Evolutionary conservation across 106 monocot species (phyloP).

Genomic region (Iris macrosiphon): DNA sequence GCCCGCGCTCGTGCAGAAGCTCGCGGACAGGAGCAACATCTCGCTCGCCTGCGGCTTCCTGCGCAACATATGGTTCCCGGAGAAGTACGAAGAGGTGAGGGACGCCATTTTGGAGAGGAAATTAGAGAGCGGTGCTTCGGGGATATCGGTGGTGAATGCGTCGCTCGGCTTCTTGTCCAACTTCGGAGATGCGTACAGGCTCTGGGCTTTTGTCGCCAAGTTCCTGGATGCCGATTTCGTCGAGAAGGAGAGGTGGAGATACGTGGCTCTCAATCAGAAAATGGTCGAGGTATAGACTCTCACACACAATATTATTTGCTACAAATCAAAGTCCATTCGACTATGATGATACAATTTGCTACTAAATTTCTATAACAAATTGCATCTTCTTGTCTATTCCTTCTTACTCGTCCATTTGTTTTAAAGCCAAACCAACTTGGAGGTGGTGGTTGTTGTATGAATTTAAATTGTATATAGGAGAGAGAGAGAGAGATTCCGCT

Average conservation of each 20-base stretch:
- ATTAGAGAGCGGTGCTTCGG: slow-evolving; percentile 20
- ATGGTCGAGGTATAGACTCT: slow-evolving; percentile 68
- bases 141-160: slow-evolving; percentile 59
- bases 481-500: too few relatives aligned
- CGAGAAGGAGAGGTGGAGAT: slow-evolving; percentile 93
- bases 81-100: slow-evolving; percentile 33
- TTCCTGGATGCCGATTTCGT: slow-evolving; percentile 90
- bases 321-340: too few relatives aligned
- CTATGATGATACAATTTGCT: too few relatives aligned
- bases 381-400: too few relatives aligned
- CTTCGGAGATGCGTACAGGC: slow-evolving; percentile 74
- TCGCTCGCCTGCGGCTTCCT: slow-evolving; percentile 62
- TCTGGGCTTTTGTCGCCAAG: slow-evolving; percentile 78
- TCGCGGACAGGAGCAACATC: slow-evolving; percentile 70
- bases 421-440: too few relatives aligned
- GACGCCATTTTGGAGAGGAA: slow-evolving; percentile 6
- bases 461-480: too few relatives aligned
- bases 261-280: slow-evolving; percentile 74
- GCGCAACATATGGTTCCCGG: slow-evolving; percentile 44
- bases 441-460: too few relatives aligned
- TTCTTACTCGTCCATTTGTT: too few relatives aligned
- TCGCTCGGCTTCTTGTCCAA: slow-evolving; percentile 59
- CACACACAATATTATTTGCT: too few relatives aligned
- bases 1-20: slow-evolving; percentile 72
- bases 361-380: too few relatives aligned